phyloP scores from a whole-genome alignment of 228 moss, liverwort and hornwort genomes.

The Sphagnum fallax region DNA sequence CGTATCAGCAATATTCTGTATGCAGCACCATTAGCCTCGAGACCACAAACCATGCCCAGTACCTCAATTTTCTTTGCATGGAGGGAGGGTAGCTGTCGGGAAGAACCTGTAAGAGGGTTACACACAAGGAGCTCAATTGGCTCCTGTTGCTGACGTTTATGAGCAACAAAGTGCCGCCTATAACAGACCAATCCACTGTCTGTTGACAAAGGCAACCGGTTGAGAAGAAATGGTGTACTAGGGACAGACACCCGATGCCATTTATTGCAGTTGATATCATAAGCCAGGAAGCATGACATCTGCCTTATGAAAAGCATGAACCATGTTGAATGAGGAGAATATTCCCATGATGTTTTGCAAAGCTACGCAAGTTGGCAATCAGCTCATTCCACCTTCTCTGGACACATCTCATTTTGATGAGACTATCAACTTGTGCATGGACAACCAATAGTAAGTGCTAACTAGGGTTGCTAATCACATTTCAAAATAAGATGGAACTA shows the following conservation, averaged over 20 bases:
- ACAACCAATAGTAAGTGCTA: too few relatives aligned
- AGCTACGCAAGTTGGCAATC: slow-evolving; percentile 3
- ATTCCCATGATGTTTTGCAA: slow-evolving; percentile 16
- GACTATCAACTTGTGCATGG: slow-evolving; percentile 11
- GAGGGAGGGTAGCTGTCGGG: slow-evolving; percentile 23
- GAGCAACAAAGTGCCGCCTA: slow-evolving; percentile 18
- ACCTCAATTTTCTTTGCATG: slow-evolving; percentile 24
- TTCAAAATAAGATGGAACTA: too few relatives aligned
- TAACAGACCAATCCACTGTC: slow-evolving; percentile 22
- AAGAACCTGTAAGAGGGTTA: slow-evolving; percentile 22
- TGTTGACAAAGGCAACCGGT: slow-evolving; percentile 21
- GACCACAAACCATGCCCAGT: slow-evolving; percentile 21
- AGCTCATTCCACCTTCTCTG: slow-evolving; percentile 21
- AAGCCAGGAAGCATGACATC: slow-evolving; percentile 17
- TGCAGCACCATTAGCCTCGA: slow-evolving; percentile 1
- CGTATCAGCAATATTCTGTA: too few relatives aligned
- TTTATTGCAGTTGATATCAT: slow-evolving; percentile 17
- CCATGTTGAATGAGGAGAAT: slow-evolving; percentile 23
- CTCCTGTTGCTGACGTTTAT: too few relatives aligned
- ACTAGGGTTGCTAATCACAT: too few relatives aligned
- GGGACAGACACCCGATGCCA: slow-evolving; percentile 23
- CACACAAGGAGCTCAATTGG: slow-evolving; percentile 19
- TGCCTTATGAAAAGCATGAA: slow-evolving; percentile 24
- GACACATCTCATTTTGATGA: slow-evolving; percentile 21
- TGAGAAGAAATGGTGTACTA: slow-evolving; percentile 20